Evolutionary conservation across 768 basidiomycete genomes (phyloP), one percentile per base, ranked within the genome.

Genomic region (Mrakia gelida): DNA sequence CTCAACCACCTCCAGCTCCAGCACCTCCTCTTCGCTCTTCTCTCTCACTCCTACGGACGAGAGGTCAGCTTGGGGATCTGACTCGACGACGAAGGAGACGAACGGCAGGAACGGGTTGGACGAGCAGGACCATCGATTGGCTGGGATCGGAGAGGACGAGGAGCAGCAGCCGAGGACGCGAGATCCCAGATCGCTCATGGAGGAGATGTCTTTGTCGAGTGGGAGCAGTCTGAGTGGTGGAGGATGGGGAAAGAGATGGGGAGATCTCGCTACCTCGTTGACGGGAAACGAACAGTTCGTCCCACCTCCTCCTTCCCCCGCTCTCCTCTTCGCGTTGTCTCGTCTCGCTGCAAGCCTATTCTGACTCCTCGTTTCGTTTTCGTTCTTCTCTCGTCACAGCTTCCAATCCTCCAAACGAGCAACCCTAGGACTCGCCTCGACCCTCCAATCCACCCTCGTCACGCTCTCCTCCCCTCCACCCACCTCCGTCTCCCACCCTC

Each of bases 321-420:
- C n/a, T n/a, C 26, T 26, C 38, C 32, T 0, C 21, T 23, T 13
- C 28, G 16, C 26, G 23, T 67, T 28, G 8, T 16, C 34, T 32
- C 38, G 21, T 21, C 2, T 67, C 65, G 18, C 7, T 63, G 3
- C 65, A 0, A 21, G 15, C 3, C 10, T n/a, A n/a, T n/a, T n/a
- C 68, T n/a, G 26, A 71, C 43, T n/a, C 49, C 34, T 71, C 18
- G 43, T 71, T 10, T 41, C 43, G 26, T 52, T 15, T 28, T 43
- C 26, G 43, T 59, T 28, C 59, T 59, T n/a, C 54, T 26, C 4
- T 23, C 9, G n/a, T n/a, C 15, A 52, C 49, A 45, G 34, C 43
- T 71, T 73, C 52, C 56, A 56, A 73, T 73, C 72, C 13, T 75
- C 75, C 43, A 75, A 75, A 52, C 62, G 75, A 45, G 75, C 75